phyloP scores from a whole-genome alignment of 2,329 filamentous ascomycete species.

The Colletotrichum agaves region DNA sequence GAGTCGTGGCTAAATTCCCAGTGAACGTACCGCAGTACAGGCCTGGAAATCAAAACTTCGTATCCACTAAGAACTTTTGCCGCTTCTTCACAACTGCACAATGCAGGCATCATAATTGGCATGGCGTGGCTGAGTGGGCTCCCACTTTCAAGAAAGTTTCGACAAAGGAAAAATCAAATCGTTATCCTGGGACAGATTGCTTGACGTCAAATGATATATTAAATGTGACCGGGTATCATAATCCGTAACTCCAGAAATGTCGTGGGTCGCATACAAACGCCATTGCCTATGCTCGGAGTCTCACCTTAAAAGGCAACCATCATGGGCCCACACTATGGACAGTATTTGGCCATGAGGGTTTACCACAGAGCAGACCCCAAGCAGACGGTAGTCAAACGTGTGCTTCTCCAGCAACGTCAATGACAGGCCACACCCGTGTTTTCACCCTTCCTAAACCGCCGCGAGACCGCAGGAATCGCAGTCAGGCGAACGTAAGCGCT shows the following conservation, averaged over 20 bases:
- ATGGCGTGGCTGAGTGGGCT: no score
- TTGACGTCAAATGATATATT: neutral
- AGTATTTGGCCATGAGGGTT: no score
- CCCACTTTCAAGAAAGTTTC: no score
- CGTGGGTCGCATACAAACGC: neutral
- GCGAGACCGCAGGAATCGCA: no score
- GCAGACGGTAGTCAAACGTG: no score
- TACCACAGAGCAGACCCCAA: no score
- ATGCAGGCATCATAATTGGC: neutral
- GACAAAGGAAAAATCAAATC: no score
- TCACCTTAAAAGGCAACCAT: neutral
- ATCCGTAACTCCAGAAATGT: constrained; percentile 14
- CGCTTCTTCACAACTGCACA: neutral
- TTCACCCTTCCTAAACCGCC: no score
- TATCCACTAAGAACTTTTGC: constrained; percentile 27
- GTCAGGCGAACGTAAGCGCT: neutral
- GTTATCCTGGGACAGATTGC: no score
- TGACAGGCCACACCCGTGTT: no score
- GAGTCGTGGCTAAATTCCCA: neutral
- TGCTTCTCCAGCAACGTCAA: no score
- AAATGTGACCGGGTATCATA: constrained; percentile 23
- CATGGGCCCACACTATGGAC: neutral
- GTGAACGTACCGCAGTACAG: neutral
- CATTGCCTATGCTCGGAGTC: neutral
- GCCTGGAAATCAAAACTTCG: constrained; percentile 12